Evolutionary conservation across 148 eudicot species (phyloP), one percentile per base, ranked within the genome.

Genomic region (Silene uniflora): DNA sequence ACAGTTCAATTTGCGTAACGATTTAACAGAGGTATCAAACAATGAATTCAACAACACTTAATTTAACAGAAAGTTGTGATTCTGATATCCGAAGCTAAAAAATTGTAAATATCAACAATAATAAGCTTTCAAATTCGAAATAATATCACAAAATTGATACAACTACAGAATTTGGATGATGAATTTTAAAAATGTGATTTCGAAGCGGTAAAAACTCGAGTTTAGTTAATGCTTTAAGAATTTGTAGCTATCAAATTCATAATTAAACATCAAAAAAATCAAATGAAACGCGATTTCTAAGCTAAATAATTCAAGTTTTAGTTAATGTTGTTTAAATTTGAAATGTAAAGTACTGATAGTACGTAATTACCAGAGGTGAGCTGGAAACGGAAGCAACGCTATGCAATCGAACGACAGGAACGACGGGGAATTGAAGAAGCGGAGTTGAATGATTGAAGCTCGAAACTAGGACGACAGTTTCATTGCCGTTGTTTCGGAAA

Each of bases 401-500:
- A 63, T 61, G 76, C 23, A 81, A 69, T 67, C 77, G 76, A 24
- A 72, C 77, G 19, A 6, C 73, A 24, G 77, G 22, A 32, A 67
- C 21, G 42, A 52, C 61, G 73, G 80, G 67, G 56, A 67, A 18
- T 55, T 80, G 79, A 66, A 22, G 79, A 58, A 72, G 72, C 71
- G n/a, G 52, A 52, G 17, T 52, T 16, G 74, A 47, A 60, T 29
- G 19, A 29, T 71, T 65, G 6, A 59, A 80, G 55, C 62, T 72
- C 17, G 68, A 2, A 67, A 61, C 9, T 0, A 39, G 44, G 44
- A 39, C 44, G 44, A 39, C 44, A 39, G 44, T 39, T 39, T 39
- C 44, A 39, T 39, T 39, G 10, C 44, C 9, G 44, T 22, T 17
- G n/a, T 10, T 4, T 11, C 46, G 74, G 39, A 61, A 73, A 29